Evolutionary conservation across 2,329 filamentous ascomycete species (phyloP), one percentile per base, ranked within the genome.

Genomic region (Sarocladium brachiariae): DNA sequence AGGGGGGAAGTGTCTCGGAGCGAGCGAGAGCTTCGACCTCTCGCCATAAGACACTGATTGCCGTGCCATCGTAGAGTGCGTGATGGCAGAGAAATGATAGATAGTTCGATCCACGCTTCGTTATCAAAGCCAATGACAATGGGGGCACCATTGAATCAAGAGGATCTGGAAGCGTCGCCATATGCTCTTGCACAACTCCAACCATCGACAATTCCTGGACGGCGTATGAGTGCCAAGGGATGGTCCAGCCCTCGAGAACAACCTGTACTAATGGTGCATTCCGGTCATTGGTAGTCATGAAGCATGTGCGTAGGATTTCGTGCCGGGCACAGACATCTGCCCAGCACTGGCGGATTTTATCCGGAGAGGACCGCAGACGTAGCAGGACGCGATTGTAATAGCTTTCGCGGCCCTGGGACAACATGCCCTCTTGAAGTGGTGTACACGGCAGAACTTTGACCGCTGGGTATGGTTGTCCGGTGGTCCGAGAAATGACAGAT

Each of bases 341-440:
- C 89, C 89, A 96, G 50, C 79, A 77, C 0, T 59, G 34, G 55
- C 71, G 72, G 46, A 96, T 70, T 1, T 59, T 65, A 1, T 66
- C 57, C 0, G 78, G 52, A 30, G 81, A 65, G 1, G 74, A 70
- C 4, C 65, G 67, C 6, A 95, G 61, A 5, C 75, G 71, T 54
- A 95, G 78, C 0, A 84, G 65, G 51, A 88, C 80, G 45, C 78
- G 79, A 62, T 95, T 96, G 59, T 78, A 81, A 62, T 96, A 96
- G 2, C 81, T 73, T 1, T 68, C 66, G 10, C 69, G 63, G 1
- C 65, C 65, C 54, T 71, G 58, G 8, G 80, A 78, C 1, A 96
- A 72, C 89, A 96, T 96, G 1, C 85, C 86, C 68, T 95, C 87
- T 63, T 96, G 91, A 0, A 96, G 70, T 1, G 90, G 87, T 1